Evolutionary conservation across 495 filamentous ascomycete genomes (phyloP), one percentile per base, ranked within the genome.

Genomic region (Penicillium diatomitis): DNA sequence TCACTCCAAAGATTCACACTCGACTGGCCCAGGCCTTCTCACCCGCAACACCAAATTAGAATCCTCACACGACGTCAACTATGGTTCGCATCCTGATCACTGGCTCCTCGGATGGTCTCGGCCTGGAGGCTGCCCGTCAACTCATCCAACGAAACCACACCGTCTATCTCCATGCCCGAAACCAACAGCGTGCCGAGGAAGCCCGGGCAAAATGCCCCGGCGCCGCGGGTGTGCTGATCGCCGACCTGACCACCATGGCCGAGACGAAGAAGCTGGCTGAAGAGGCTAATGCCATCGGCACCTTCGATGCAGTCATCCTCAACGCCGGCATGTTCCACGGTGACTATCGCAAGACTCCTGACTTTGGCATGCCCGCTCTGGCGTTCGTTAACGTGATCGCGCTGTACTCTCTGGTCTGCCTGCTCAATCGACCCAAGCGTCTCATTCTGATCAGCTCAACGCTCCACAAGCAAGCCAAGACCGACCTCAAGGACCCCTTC

Each of bases 151-250:
- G 49, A 4, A 39, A 43, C 8, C 48, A 58, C 55, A 54, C 41
- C 41, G 55, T 58, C 38, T 58, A 58, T 29, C 55, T 58, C n/a
- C 55, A 58, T 40, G 55, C 55, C 3, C 55, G 55, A 0, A 58
- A 30, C 41, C 39, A 54, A 36, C 29, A 47, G 41, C 55, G 55
- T 48, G 55, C 52, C 33, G 45, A 41, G 0, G 37, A 51, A 4
- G 52, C 46, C 41, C 48, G 43, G 44, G 49, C 52, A n/a, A 42
- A 50, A 29, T 58, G 55, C 42, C 55, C 55, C 4, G 55, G 55
- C 28, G 55, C 55, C 8, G 55, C 55, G 3, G 55, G 55, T 38
- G 49, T 49, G 20, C 55, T 58, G 8, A 31, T 58, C 8, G 55
- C 55, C 12, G 55, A 58, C 48, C 28, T 58, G 33, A 51, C 55